A percentile compares a stretch with the other conserved stretches of the same genome.
Conservation (phyloP, 345 rosid genomes). For the Punica granatum region DNA sequence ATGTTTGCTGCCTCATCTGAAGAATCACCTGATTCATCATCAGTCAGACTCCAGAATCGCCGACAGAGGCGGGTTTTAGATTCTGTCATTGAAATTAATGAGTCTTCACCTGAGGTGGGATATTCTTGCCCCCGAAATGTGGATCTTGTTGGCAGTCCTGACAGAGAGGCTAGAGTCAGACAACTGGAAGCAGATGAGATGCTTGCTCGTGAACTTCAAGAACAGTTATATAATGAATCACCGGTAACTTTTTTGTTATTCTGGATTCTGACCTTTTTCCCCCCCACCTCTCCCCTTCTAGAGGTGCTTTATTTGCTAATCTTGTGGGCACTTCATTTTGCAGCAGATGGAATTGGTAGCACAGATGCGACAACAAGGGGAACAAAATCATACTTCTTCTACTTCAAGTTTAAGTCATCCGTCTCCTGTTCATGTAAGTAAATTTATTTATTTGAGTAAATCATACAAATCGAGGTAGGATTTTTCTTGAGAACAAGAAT, state of each 20-base stretch:
- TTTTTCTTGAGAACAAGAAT: no score
- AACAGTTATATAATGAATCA: constrained; percentile 63
- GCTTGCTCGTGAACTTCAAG: constrained; percentile 87
- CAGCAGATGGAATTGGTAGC: constrained; percentile 55
- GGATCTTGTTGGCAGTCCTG: constrained; percentile 26
- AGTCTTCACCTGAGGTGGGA: constrained; percentile 33
- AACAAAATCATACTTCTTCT: constrained; percentile 27
- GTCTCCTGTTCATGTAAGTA: constrained; percentile 33
- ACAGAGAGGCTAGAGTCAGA: constrained; percentile 48
- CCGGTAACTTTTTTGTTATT: constrained; percentile 9
- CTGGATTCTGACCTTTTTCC: background rate
- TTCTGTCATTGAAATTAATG: constrained; percentile 40
- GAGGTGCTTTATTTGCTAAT: background rate
- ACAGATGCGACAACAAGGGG: constrained; percentile 58
- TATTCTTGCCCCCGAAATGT: constrained; percentile 9
- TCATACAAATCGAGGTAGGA: no score
- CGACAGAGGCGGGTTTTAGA: constrained; percentile 20
- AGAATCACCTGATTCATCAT: constrained; percentile 54
- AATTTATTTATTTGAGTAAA: background rate
- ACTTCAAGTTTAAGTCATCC: constrained; percentile 24
- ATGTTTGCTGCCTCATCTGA: constrained; percentile 43
- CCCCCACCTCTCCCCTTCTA: background rate
- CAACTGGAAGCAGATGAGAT: constrained; percentile 91
- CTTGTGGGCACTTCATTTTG: constrained; percentile 10
- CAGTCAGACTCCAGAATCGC: constrained; percentile 28